Percentiles rank a stretch among this genome's conserved stretches.
These are phyloP conservation scores for Niveomyces coronatus DNA, from an alignment of 2,329 filamentous ascomycete genomes.

Conservation along the genomic window DNA sequence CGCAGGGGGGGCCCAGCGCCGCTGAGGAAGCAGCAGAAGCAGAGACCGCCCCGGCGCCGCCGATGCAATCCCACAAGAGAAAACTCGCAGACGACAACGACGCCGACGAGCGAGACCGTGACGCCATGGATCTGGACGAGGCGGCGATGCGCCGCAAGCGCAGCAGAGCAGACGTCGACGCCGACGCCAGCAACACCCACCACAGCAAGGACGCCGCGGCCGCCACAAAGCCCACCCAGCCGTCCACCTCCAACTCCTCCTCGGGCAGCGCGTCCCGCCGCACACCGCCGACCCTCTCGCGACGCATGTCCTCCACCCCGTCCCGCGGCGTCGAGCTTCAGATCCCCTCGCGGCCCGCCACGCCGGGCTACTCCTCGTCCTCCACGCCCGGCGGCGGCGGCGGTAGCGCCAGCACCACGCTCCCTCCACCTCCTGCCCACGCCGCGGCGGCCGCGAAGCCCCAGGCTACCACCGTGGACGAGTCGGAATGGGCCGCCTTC, in stretches of 20 bases:
- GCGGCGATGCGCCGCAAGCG: slow-evolving; percentile 32
- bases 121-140: slow-evolving; percentile 26
- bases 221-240: slow-evolving; percentile 8
- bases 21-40: slow-evolving; percentile 11
- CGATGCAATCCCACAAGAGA: slow-evolving; percentile 19
- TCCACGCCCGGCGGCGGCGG: slow-evolving; percentile 28
- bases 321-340: slow-evolving; percentile 48
- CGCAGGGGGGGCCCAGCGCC: slow-evolving; percentile 3
- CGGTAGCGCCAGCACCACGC: too few relatives aligned
- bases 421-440: too few relatives aligned
- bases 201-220: slow-evolving; percentile 12
- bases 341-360: slow-evolving; percentile 54
- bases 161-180: slow-evolving; percentile 27
- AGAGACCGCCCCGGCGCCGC: slow-evolving; percentile 11
- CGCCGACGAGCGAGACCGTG: too few relatives aligned
- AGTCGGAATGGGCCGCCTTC: slow-evolving; percentile 80
- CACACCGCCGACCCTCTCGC: slow-evolving; percentile 33
- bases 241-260: too few relatives aligned
- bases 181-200: slow-evolving; percentile 8
- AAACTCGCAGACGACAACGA: slow-evolving; percentile 22
- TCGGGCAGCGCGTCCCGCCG: slow-evolving; percentile 17
- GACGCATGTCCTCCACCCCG: slow-evolving; percentile 41
- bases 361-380: slow-evolving; percentile 37
- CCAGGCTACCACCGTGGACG: slow-evolving; percentile 37
- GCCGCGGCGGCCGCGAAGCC: slow-evolving; percentile 16